phyloP scores from a whole-genome alignment of 2,329 filamentous ascomycete genomes.

The Lecanicillium sp. region DNA sequence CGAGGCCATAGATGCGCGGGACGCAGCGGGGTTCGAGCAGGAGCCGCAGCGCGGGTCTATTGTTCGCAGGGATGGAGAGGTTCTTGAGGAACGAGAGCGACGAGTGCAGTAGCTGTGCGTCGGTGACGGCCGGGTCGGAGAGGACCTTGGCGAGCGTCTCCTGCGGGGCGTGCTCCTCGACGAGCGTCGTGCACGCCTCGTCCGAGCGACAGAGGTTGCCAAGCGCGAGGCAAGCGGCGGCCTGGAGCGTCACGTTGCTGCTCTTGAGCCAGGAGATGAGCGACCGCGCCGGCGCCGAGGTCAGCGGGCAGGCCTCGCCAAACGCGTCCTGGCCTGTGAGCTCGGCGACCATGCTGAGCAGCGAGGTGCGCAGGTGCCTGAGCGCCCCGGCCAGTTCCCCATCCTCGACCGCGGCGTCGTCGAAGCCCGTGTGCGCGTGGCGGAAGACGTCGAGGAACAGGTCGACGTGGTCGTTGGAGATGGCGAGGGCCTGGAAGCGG shows the following conservation, averaged over 20 bases:
- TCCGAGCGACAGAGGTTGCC: constrained; percentile 59
- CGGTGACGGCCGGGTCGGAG: constrained; percentile 31
- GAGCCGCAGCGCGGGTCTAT: constrained; percentile 46
- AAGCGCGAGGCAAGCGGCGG: constrained; percentile 54
- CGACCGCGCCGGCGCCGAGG: constrained; percentile 34
- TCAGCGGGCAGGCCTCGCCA: constrained; percentile 34
- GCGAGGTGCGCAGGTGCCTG: constrained; percentile 41
- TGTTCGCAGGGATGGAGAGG: constrained; percentile 50
- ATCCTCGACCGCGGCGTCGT: constrained; percentile 34
- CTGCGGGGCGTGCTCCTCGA: constrained; percentile 35
- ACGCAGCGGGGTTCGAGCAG: constrained; percentile 41
- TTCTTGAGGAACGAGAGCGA: constrained; percentile 58
- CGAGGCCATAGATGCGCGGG: constrained; percentile 48
- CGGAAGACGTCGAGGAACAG: constrained; percentile 44
- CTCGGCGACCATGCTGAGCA: constrained; percentile 47
- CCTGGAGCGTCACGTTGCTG: constrained; percentile 38
- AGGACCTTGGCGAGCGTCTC: constrained; percentile 42
- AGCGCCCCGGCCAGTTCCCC: constrained; percentile 40
- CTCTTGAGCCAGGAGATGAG: constrained; percentile 43
- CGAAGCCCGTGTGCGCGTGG: constrained; percentile 40
- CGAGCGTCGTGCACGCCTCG: constrained; percentile 43
- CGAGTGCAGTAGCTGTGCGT: constrained; percentile 51
- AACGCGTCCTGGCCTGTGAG: constrained; percentile 47
- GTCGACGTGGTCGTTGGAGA: constrained; percentile 33
- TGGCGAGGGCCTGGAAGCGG: constrained; percentile 42